Conservation (phyloP, 2,329 filamentous ascomycete genomes). For the Colletotrichum plurivorum region DNA sequence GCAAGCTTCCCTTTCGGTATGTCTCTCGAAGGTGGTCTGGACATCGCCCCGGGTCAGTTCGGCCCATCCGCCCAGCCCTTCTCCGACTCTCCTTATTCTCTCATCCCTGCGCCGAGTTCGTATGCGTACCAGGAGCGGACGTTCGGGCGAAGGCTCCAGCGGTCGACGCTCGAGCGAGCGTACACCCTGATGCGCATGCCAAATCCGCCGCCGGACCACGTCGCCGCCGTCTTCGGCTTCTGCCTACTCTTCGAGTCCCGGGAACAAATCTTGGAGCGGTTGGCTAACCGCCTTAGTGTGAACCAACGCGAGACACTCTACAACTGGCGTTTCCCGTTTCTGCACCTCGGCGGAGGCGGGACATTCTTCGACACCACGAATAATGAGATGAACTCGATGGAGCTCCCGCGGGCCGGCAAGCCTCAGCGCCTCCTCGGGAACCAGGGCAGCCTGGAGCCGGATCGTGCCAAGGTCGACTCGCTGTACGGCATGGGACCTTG, state of each 20-base stretch:
- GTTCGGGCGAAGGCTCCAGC: conserved; percentile 80
- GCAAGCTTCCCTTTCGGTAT: conserved; percentile 65
- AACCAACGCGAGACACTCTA: conserved; percentile 63
- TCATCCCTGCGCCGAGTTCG: conserved; percentile 62
- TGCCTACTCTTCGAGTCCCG: conserved; percentile 72
- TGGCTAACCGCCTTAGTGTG: conserved; percentile 51
- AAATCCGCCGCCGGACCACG: conserved; percentile 61
- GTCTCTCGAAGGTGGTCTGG: conserved; percentile 41
- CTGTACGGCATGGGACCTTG: conserved; percentile 62
- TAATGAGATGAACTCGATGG: conserved; percentile 10
- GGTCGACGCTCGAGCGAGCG: conserved; percentile 74
- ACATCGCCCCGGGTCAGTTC: conserved; percentile 3
- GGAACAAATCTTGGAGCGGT: conserved; percentile 61
- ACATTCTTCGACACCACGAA: conserved; percentile 66
- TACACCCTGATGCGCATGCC: conserved; percentile 68
- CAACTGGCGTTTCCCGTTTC: conserved; percentile 72
- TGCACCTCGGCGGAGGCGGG: conserved; percentile 77
- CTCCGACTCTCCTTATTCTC: conserved; percentile 48
- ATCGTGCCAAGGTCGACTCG: conserved; percentile 51
- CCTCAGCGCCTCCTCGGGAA: conserved; percentile 52
- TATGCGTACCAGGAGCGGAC: conserved; percentile 75
- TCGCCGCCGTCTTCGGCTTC: conserved; percentile 77
- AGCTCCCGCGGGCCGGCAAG: neutral
- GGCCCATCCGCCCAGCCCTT: conserved; percentile 10
- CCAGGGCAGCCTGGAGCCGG: conserved; percentile 49